Conservation (phyloP, 2,329 filamentous ascomycete species). For the Coniochaeta sp. region DNA sequence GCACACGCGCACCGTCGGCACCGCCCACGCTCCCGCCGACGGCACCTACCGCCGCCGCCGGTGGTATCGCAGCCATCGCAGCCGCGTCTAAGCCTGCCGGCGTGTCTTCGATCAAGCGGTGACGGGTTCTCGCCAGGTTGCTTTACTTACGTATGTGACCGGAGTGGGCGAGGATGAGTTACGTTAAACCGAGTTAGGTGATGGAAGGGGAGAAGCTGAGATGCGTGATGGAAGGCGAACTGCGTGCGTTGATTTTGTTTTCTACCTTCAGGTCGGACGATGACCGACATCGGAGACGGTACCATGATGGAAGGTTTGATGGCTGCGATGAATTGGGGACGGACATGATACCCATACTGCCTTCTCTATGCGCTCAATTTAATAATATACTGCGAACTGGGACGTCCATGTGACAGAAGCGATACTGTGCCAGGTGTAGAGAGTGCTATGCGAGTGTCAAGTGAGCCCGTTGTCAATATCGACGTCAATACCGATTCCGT, state of each 20-base stretch:
- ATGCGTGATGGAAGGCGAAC: neutral
- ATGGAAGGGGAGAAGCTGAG: too few relatives aligned
- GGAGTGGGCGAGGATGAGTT: too few relatives aligned
- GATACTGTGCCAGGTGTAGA: too few relatives aligned
- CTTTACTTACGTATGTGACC: too few relatives aligned
- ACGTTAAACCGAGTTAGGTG: too few relatives aligned
- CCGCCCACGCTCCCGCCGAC: conserved; percentile 10
- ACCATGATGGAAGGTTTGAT: neutral
- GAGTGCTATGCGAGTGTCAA: too few relatives aligned
- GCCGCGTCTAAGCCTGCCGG: conserved; percentile 27
- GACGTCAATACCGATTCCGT: too few relatives aligned
- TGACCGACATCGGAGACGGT: neutral
- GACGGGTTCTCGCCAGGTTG: too few relatives aligned
- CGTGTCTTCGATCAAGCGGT: neutral
- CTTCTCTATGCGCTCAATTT: neutral
- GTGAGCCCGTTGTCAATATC: too few relatives aligned
- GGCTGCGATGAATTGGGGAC: neutral
- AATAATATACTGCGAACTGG: neutral
- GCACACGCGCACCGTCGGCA: conserved; percentile 19
- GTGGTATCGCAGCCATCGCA: conserved; percentile 35
- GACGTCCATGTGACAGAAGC: too few relatives aligned
- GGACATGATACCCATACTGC: neutral
- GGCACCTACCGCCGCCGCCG: conserved; percentile 19
- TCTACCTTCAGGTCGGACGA: too few relatives aligned
- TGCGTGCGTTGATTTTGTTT: neutral